Conservation (phyloP, 352 stramenopile species). For the Globisporangium lucens region DNA sequence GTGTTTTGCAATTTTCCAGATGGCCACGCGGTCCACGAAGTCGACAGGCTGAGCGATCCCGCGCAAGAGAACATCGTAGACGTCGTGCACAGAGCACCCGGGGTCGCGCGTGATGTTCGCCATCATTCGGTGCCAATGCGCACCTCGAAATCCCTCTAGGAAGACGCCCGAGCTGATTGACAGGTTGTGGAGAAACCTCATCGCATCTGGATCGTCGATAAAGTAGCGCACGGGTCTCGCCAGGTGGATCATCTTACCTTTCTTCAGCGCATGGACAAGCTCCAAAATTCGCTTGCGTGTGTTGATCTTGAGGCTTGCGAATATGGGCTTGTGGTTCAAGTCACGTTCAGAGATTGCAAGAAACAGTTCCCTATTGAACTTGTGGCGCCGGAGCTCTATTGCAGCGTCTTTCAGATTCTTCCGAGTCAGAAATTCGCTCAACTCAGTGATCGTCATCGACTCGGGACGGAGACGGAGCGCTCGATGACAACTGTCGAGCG, state of each 20-base stretch:
- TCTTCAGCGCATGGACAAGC: slow-evolving; percentile 39
- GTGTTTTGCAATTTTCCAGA: slow-evolving; percentile 52
- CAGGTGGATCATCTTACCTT: slow-evolving; percentile 45
- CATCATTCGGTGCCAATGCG: slow-evolving; percentile 59
- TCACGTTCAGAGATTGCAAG: slow-evolving; percentile 49
- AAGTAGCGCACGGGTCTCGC: slow-evolving; percentile 31
- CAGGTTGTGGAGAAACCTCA: slow-evolving; percentile 51
- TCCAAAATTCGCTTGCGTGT: slow-evolving; percentile 58
- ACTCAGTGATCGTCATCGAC: slow-evolving; percentile 44
- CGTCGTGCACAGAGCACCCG: slow-evolving; percentile 40
- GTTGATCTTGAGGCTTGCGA: slow-evolving; percentile 45
- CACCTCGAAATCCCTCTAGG: slow-evolving; percentile 38
- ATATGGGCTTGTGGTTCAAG: slow-evolving; percentile 45
- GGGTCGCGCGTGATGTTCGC: slow-evolving; percentile 34
- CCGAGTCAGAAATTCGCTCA: slow-evolving; percentile 52
- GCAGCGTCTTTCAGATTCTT: slow-evolving; percentile 54
- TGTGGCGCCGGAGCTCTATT: slow-evolving; percentile 34
- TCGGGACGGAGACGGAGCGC: slow-evolving; percentile 44
- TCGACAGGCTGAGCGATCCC: slow-evolving; percentile 42
- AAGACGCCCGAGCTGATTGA: slow-evolving; percentile 37
- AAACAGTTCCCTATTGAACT: slow-evolving; percentile 41
- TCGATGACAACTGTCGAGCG: slow-evolving; percentile 54
- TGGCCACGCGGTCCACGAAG: slow-evolving; percentile 33
- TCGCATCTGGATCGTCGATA: slow-evolving; percentile 40
- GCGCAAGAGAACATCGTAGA: slow-evolving; percentile 51